phyloP scores from a whole-genome alignment of 495 filamentous ascomycete genomes.

The Penicillium paxilli region DNA sequence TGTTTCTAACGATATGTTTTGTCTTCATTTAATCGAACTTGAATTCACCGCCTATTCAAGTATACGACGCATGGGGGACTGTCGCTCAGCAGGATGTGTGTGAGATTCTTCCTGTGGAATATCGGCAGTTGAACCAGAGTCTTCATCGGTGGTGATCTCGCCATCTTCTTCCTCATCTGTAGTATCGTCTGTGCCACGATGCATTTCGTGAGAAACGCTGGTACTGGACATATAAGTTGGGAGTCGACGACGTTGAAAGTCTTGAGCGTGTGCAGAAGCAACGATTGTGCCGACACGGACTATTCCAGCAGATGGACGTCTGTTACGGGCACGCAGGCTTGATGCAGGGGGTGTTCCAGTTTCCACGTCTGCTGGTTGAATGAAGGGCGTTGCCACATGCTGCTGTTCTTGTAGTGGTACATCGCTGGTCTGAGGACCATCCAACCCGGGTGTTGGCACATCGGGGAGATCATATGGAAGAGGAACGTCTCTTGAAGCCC shows the following conservation, averaged over 20 bases:
- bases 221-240: conserved; percentile 36
- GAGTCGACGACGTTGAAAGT: conserved; percentile 75
- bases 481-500: conserved; percentile 76
- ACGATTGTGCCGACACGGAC: conserved; percentile 60
- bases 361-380: conserved; percentile 31
- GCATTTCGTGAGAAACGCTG: conserved; percentile 20
- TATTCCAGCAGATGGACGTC: conserved; percentile 32
- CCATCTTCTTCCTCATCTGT: conserved; percentile 40
- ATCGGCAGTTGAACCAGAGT: conserved; percentile 11
- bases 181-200: conserved; percentile 25
- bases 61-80: conserved; percentile 12
- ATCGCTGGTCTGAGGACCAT: conserved; percentile 22
- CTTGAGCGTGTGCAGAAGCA: conserved; percentile 76
- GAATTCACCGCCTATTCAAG: conserved; percentile 8
- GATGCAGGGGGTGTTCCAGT: conserved; percentile 29
- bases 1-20: background rate
- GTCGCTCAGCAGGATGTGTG: background rate
- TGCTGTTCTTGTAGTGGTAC: conserved; percentile 35
- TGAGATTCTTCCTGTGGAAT: background rate
- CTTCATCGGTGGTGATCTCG: conserved; percentile 19
- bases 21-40: too few relatives aligned
- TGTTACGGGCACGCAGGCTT: conserved; percentile 22
- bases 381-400: conserved; percentile 17
- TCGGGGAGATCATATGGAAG: conserved; percentile 69
- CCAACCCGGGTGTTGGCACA: conserved; percentile 22